A percentile compares a stretch with the other conserved stretches of the same genome.
phyloP scores from a whole-genome alignment of 2,329 filamentous ascomycete species.

The Ceratocystis papillata region DNA sequence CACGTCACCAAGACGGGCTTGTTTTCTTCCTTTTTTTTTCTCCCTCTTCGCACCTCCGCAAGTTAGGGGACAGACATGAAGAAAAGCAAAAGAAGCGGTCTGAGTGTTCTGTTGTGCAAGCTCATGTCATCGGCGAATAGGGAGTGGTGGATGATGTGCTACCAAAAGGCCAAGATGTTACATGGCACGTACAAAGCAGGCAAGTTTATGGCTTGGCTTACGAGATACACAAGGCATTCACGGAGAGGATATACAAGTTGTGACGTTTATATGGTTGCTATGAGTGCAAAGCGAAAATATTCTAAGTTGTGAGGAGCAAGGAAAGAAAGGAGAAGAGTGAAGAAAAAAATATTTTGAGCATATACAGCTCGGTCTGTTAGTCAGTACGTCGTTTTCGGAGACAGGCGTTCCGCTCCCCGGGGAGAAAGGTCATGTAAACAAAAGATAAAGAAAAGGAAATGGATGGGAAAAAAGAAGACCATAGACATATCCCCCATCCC shows the following conservation, averaged over 20 bases:
- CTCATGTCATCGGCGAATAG: neutral
- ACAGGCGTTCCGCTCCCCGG: constrained; percentile 11
- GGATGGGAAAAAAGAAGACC: neutral
- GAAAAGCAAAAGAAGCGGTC: constrained; percentile 17
- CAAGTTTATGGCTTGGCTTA: no score
- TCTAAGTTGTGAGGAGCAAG: neutral
- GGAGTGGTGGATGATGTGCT: neutral
- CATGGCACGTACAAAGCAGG: neutral
- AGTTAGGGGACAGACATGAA: neutral
- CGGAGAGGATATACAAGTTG: neutral
- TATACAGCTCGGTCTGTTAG: neutral
- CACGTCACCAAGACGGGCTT: neutral
- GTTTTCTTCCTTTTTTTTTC: neutral
- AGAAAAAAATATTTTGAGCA: neutral
- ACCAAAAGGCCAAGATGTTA: neutral
- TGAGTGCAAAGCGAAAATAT: neutral
- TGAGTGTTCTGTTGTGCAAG: neutral
- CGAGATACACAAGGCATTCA: no score
- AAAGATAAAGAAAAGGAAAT: neutral
- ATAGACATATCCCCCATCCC: neutral
- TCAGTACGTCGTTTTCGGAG: constrained; percentile 6
- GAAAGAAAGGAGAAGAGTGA: constrained; percentile 1
- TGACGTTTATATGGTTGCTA: neutral
- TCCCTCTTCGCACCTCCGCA: no score
- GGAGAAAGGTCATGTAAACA: constrained; percentile 15